Base-by-base conservation (phyloP, 805 yeast species). In the Tetrapisispora taiwanensis region DNA sequence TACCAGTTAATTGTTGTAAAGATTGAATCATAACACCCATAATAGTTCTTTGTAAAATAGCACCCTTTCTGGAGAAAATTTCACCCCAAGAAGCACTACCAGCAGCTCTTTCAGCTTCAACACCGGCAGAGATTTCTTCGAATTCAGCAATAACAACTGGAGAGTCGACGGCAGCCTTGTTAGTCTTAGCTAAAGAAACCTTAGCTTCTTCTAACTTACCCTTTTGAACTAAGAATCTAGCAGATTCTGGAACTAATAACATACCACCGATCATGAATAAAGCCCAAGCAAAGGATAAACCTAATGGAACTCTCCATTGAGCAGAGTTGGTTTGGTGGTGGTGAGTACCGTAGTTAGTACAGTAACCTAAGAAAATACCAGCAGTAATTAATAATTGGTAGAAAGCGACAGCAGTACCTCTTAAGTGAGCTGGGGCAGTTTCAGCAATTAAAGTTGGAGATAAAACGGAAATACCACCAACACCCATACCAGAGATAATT, bases 291-390 rank as follows among this genome's bases (percentile, higher is more conserved):
- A 73, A 74, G 52, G 73, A 68, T 47, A 78, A 62, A 47, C 82
- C 83, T 58, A 81, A 68, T 43, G 84, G 84, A 49, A 81, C 71
- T 75, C 88, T 79, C 88, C 89, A 82, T 67, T 79, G 84, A 13
- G 63, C 84, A 24, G 62, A 55, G 79, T 57, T 48, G 4, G 43
- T 33, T 44, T 60, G 58, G 30, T 40, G 47, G 37, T 42, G 48
- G 36, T 59, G 59, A 12, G 63, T 78, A 62, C 87, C 89, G 59
- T 74, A 82, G 48, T 78, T 78, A 45, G 81, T 72, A 65, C 87
- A 81, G 72, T 81, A 81, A 59, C 89, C 90, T 53, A 81, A 67
- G 67, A 82, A 81, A 56, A 82, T 82, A 67, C 88, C 89, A 42
- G 76, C 64, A 33, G 89, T 81, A 51, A 81, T 76, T 75, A 75